Evolutionary conservation across 192 early-diverging fungal genomes (phyloP).

Genomic region (Mortierella alpina): DNA sequence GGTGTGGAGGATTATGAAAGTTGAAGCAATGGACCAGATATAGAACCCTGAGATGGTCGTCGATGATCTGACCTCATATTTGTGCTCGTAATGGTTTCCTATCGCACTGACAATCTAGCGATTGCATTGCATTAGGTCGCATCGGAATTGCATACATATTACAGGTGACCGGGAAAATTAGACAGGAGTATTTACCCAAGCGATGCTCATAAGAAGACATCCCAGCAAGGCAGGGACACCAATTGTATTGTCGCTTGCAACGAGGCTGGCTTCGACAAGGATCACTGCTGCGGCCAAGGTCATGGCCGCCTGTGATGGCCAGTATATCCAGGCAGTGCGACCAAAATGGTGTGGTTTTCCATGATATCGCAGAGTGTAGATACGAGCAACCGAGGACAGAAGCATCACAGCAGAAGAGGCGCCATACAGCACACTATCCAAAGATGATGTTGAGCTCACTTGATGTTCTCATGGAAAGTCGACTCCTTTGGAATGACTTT

Average conservation of each 20-base stretch:
- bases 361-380: no score
- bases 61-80: constrained; percentile 33
- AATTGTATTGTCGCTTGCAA: neutral
- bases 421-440: constrained; percentile 18
- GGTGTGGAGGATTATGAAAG: constrained; percentile 13
- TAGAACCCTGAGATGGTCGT: constrained; percentile 24
- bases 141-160: neutral
- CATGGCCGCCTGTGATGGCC: constrained; percentile 38
- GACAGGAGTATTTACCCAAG: neutral
- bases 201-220: neutral
- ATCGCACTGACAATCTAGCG: constrained; percentile 7
- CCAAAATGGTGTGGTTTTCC: constrained; percentile 11
- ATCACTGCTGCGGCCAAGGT: constrained; percentile 6
- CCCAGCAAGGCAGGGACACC: neutral
- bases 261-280: neutral
- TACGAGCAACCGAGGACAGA: neutral
- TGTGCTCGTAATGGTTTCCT: constrained; percentile 16
- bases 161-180: neutral
- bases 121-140: neutral
- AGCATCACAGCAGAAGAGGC: neutral
- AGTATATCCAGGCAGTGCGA: constrained; percentile 35
- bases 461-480: neutral
- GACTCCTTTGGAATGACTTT: neutral
- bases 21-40: constrained; percentile 4
- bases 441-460: neutral